Percentiles rank a stretch among this genome's conserved stretches.
These are phyloP conservation scores for Solanum gandarillasii DNA, from an alignment of 257 asterid genomes.

Conservation along the genomic window DNA sequence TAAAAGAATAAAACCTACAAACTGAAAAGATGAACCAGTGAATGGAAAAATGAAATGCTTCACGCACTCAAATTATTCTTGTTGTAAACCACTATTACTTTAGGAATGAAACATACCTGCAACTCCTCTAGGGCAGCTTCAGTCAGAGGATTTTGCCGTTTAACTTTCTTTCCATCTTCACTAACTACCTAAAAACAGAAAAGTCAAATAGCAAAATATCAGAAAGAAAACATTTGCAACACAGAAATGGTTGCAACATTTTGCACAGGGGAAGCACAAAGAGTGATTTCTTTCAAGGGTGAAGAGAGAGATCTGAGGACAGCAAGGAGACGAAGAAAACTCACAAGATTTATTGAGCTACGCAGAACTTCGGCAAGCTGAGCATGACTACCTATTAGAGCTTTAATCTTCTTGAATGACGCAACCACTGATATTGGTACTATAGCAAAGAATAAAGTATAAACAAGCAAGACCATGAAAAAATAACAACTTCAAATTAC, in stretches of 20 bases:
- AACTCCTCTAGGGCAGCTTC: constrained; percentile 77
- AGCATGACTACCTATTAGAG: constrained; percentile 36
- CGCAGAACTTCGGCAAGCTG: constrained; percentile 61
- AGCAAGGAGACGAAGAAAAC: background rate
- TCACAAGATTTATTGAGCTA: constrained; percentile 64
- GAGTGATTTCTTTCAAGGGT: background rate
- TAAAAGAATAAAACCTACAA: background rate
- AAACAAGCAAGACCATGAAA: background rate
- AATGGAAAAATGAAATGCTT: background rate
- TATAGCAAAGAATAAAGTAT: constrained; percentile 11
- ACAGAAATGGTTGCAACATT: background rate
- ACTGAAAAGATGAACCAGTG: background rate
- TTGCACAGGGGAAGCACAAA: background rate
- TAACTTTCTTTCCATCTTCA: constrained; percentile 80
- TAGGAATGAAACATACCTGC: constrained; percentile 42
- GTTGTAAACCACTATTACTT: background rate
- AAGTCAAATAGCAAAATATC: background rate
- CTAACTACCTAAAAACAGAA: constrained; percentile 52
- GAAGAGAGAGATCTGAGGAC: background rate
- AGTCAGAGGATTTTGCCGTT: constrained; percentile 52
- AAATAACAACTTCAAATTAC: background rate
- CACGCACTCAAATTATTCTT: constrained; percentile 9
- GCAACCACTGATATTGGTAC: constrained; percentile 81
- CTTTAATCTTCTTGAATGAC: constrained; percentile 73
- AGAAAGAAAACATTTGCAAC: background rate